phyloP scores from a whole-genome alignment of 2,329 filamentous ascomycete species.

The Lecanicillium sp. region DNA sequence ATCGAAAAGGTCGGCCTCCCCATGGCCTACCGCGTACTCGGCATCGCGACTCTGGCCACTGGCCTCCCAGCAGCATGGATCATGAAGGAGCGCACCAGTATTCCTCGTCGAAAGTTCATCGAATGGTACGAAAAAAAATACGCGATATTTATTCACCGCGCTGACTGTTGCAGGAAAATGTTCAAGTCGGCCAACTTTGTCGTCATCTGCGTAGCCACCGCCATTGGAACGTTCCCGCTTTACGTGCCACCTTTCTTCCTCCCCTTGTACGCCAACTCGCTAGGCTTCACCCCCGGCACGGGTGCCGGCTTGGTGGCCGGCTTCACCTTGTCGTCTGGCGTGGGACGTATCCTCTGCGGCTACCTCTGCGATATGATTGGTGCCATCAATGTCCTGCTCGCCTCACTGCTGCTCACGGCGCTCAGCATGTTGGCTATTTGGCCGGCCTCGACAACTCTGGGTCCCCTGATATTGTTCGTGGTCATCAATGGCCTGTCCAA shows the following conservation, averaged over 20 bases:
- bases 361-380: constrained; percentile 49
- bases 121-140: constrained; percentile 41
- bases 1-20: constrained; percentile 38
- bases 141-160: no score
- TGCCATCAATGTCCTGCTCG: constrained; percentile 48
- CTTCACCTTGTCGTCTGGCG: constrained; percentile 55
- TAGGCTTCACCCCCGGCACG: constrained; percentile 46
- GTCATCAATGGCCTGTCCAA: constrained; percentile 55
- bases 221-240: constrained; percentile 53
- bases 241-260: constrained; percentile 58
- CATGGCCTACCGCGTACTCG: constrained; percentile 49
- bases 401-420: constrained; percentile 45
- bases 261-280: constrained; percentile 47
- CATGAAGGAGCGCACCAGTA: constrained; percentile 39
- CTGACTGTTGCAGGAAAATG: constrained; percentile 44
- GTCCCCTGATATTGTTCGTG: constrained; percentile 49
- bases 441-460: constrained; percentile 51
- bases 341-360: constrained; percentile 51
- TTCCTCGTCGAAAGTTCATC: constrained; percentile 36
- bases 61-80: constrained; percentile 51
- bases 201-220: constrained; percentile 47
- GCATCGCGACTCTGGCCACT: constrained; percentile 45
- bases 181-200: constrained; percentile 47
- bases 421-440: constrained; percentile 56
- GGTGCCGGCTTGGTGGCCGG: constrained; percentile 54